Evolutionary conservation across 2,329 filamentous ascomycete species (phyloP).

Genomic region (Fusarium zealandicum): DNA sequence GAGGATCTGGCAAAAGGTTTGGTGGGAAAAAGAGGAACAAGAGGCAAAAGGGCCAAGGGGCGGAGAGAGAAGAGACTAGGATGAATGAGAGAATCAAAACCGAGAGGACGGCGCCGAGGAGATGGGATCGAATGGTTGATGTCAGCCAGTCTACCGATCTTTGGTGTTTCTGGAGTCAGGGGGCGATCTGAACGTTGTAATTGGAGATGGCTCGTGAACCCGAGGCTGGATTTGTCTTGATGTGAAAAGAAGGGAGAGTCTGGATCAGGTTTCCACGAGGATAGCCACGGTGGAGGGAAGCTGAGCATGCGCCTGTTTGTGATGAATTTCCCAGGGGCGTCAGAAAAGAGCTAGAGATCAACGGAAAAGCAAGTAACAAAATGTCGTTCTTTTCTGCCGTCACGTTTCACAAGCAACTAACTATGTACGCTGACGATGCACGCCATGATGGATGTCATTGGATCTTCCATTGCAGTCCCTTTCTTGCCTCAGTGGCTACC

Average conservation of each 20-base stretch:
- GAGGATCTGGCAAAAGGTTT: conserved; percentile 12
- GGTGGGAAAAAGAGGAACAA: conserved; percentile 4
- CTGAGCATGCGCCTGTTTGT: conserved; percentile 13
- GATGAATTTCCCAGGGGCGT: conserved; percentile 18
- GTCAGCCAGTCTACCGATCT: conserved; percentile 6
- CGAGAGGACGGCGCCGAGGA: neutral
- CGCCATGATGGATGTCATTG: conserved; percentile 8
- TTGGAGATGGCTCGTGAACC: conserved; percentile 16
- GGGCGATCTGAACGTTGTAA: conserved; percentile 12
- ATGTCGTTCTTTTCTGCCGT: neutral
- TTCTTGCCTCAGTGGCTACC: neutral
- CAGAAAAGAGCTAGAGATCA: conserved; percentile 7
- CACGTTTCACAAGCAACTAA: conserved; percentile 16
- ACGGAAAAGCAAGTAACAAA: conserved; percentile 3
- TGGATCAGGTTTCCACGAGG: conserved; percentile 5
- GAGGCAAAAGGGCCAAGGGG: neutral
- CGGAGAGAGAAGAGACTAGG: neutral
- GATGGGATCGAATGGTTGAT: conserved; percentile 7
- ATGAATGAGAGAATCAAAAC: conserved; percentile 9
- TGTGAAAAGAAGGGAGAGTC: conserved; percentile 13
- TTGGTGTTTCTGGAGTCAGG: conserved; percentile 14
- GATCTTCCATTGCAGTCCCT: neutral
- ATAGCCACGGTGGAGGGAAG: too few species aligned
- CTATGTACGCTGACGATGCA: conserved; percentile 3
- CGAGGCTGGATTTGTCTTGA: conserved; percentile 14